Evolutionary conservation across 31 red algal genomes (phyloP), one percentile per base, ranked within the genome.

Genomic region (Asparagopsis taxiformis): DNA sequence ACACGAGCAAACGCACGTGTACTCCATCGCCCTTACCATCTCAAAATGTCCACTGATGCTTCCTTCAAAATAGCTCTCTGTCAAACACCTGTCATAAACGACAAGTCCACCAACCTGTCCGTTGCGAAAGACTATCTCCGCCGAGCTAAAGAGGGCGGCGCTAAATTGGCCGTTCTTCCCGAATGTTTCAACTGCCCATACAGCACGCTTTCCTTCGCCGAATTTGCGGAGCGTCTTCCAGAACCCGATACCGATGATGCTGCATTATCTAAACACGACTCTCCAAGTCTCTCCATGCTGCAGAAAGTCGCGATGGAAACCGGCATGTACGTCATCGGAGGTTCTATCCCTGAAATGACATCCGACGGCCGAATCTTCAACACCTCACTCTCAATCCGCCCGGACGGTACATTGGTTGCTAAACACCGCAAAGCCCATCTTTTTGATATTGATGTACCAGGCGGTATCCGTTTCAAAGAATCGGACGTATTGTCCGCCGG

Each of bases 371-470:
- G 75, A 22, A 24, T 94, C 17, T 99, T 77, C 80, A 94, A 94
- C 72, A 91, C 76, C 36, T 93, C 82, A 1, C 51, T 95, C n/a
- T 70, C 59, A 20, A 59, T 93, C 23, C 59, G 74, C 0, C 87
- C 91, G n/a, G 33, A 70, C n/a, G 96, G 96, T 17, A 48, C 37
- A 24, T 51, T 99, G n/a, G 39, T 99, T 8, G 91, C 96, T 1
- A 88, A 89, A 34, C 91, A 99, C 69, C 87, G 96, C 62, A 99
- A 99, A 48, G 75, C 82, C 20, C 96, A 99, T 68, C 73, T 99
- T 3, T 99, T 99, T 66, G 96, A 99, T 71, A 83, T 99, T 25
- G 91, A 94, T 41, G 88, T 95, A 15, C 87, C 80, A 4, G 91
- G 82, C 5, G 82, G 91, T 10, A 92, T 95, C 26, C 71, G 60